phyloP scores from a whole-genome alignment of 139 green algal genomes.

The Micractinium sp. region DNA sequence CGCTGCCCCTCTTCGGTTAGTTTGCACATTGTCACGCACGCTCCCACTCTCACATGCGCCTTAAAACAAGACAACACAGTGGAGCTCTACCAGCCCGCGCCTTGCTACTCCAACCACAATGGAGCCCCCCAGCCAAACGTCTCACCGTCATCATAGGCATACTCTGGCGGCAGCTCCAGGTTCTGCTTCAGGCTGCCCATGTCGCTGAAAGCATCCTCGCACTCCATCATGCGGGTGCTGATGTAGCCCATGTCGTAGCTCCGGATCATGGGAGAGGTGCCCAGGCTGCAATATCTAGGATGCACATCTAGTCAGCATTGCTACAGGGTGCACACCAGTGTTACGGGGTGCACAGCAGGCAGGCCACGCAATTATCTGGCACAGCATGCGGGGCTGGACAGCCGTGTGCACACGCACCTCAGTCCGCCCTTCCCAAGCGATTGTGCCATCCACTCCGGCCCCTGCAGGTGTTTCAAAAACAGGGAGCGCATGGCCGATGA shows the following conservation, averaged over 20 bases:
- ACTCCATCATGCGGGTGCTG: constrained; percentile 69
- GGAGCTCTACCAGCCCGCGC: no score
- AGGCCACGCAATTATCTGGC: no score
- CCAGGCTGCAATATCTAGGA: constrained; percentile 36
- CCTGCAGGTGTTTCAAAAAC: background rate
- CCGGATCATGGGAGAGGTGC: constrained; percentile 66
- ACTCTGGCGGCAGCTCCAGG: constrained; percentile 64
- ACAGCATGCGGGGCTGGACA: background rate
- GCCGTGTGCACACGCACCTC: background rate
- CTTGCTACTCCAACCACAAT: background rate
- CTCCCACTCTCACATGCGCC: background rate
- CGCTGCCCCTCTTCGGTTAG: no score
- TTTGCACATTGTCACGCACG: background rate
- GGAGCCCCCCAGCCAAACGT: background rate
- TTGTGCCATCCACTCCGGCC: constrained; percentile 7
- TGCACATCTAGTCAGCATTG: background rate
- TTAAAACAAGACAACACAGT: background rate
- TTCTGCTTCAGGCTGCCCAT: constrained; percentile 70
- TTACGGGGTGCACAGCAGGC: background rate
- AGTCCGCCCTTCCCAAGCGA: constrained; percentile 25
- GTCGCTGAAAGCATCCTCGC: constrained; percentile 39
- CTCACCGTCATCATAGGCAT: constrained; percentile 39
- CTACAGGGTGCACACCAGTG: background rate
- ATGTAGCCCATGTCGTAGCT: constrained; percentile 86
- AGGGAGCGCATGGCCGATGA: no score